These are phyloP conservation scores for Nidula microcarpa DNA, from an alignment of 768 basidiomycete genomes.

Conservation along the genomic window DNA sequence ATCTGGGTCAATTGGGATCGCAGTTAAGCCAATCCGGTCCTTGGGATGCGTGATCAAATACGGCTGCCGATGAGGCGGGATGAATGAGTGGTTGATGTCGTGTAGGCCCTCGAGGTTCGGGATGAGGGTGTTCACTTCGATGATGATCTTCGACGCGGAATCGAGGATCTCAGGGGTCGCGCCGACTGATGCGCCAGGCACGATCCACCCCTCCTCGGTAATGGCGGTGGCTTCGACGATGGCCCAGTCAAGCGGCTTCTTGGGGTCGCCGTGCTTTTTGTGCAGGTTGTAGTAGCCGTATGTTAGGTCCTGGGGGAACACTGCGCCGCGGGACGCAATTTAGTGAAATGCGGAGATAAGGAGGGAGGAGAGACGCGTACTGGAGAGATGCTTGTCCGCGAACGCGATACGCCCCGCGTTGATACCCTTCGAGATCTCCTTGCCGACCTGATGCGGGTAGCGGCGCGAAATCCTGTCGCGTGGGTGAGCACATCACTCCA, in stretches of 20 bases:
- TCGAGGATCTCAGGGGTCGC: conserved; percentile 48
- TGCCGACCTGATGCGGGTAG: conserved; percentile 49
- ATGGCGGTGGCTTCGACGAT: conserved; percentile 49
- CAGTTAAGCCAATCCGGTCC: conserved; percentile 40
- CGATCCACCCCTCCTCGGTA: conserved; percentile 43
- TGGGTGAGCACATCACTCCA: neutral
- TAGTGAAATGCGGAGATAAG: neutral
- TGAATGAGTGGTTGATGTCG: conserved; percentile 42
- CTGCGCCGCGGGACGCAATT: conserved; percentile 11
- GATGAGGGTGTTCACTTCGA: conserved; percentile 45
- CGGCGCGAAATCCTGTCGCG: conserved; percentile 27
- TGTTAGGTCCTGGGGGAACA: conserved; percentile 48
- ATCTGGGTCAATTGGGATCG: conserved; percentile 46
- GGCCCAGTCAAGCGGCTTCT: conserved; percentile 44
- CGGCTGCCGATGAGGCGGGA: conserved; percentile 40
- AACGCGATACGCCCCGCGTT: conserved; percentile 44
- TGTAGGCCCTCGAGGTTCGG: conserved; percentile 46
- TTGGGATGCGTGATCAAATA: conserved; percentile 40
- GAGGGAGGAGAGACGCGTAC: conserved; percentile 15
- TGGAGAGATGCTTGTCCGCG: conserved; percentile 46
- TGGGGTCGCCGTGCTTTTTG: conserved; percentile 40
- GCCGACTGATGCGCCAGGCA: conserved; percentile 43
- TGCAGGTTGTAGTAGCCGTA: conserved; percentile 44
- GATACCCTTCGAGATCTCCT: conserved; percentile 44
- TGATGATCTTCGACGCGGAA: conserved; percentile 44